Evolutionary conservation across 2,329 filamentous ascomycete species (phyloP), one percentile per base, ranked within the genome.

Genomic region (Curvularia sp.): DNA sequence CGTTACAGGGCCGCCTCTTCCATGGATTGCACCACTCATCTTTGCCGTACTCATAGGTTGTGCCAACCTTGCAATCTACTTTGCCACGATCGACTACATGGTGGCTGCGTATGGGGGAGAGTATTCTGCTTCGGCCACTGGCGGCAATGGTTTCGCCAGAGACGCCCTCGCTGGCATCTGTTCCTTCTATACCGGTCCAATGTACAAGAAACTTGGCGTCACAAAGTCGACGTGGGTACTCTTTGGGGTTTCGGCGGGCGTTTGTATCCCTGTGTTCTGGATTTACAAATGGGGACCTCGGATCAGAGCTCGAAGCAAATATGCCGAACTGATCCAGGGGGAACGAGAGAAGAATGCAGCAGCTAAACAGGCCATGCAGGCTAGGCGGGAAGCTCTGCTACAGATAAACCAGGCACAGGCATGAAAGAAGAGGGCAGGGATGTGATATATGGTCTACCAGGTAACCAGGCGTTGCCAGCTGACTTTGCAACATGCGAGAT

Each of bases 71-170:
- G 79, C 84, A 27, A 90, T 91, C 55, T 91, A 92, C 77, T 90
- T 89, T 84, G 87, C 88, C 0, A 91, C 89, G 0, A 89, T 91
- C 59, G 88, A 92, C 73, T 92, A 92, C 79, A 91, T 92, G 87
- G 84, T 91, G 13, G 87, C 87, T 41, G 86, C 88, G 0, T 90
- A 92, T 64, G 90, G 89, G 0, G 86, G 86, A 0, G 65, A 61
- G 39, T 92, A 90, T 73, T 86, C 88, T 5, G 89, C 90, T 1
- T 91, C 89, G 0, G 90, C 90, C 0, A 92, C 90, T 0, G 90
- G 90, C 41, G 90, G 89, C 13, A 92, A 93, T 61, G 90, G 89
- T 1, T 92, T 89, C 80, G 82, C 88, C 1, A 83, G 90, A 63
- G 90, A 93, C 70, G 87, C 92, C 72, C 79, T 92, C 0, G 89